Evolutionary conservation across 2,329 filamentous ascomycete species (phyloP).

Genomic region (Dactylonectria estremocensis): DNA sequence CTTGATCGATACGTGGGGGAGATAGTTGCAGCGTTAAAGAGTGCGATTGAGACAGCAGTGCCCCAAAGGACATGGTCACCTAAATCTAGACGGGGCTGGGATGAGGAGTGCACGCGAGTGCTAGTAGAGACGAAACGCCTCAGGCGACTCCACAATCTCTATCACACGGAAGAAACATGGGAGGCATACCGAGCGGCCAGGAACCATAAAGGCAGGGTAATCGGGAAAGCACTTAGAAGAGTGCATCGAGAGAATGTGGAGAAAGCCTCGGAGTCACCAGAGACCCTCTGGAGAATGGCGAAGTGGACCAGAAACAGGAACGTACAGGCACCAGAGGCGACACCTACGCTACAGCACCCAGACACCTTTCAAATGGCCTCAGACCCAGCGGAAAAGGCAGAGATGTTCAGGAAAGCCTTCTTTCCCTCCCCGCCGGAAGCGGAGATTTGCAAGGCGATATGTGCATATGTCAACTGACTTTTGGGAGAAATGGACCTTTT

Average conservation of each 20-base stretch:
- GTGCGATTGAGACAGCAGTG: not conserved
- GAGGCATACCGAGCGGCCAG: not conserved
- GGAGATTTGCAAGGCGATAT: not conserved
- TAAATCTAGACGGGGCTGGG: not conserved
- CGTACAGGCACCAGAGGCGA: not conserved
- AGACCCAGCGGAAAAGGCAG: not conserved
- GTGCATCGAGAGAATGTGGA: not conserved
- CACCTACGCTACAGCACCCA: not conserved
- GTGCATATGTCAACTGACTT: too few relatives aligned
- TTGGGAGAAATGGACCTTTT: too few relatives aligned
- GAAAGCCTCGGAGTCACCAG: conserved; percentile 11
- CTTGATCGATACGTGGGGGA: not conserved
- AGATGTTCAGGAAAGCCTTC: not conserved
- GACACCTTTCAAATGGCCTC: not conserved
- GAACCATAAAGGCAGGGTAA: not conserved
- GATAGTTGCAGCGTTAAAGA: not conserved
- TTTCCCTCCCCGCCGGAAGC: not conserved
- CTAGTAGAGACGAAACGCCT: not conserved
- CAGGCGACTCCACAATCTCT: not conserved
- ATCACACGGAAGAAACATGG: not conserved
- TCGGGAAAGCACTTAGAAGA: not conserved
- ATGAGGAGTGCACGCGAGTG: not conserved
- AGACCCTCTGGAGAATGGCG: conserved; percentile 5
- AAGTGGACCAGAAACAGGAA: conserved; percentile 20
- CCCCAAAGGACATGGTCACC: not conserved